Evolutionary conservation across 306 rosid genomes (phyloP), one percentile per base, ranked within the genome.

Genomic region (Arachis stenosperma): DNA sequence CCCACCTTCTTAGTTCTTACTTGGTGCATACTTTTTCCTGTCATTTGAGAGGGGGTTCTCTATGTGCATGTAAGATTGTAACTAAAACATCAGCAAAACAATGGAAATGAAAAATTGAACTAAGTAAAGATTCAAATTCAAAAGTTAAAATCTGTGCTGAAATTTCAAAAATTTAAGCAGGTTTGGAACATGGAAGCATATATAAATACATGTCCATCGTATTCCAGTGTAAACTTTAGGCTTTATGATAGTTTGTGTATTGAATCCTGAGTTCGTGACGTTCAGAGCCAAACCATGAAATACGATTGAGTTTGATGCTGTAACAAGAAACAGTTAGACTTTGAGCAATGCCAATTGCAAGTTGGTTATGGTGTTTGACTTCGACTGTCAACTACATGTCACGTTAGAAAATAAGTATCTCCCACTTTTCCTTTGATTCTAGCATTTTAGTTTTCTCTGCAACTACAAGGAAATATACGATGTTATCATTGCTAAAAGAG

Each of bases 51-150:
- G 52, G 84, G 73, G 62, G 71, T 43, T 74, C 46, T 83, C 60
- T 71, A 43, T 57, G 8, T 75, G 71, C 83, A 29, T 68, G 75
- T 51, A 69, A 73, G 50, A 65, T 75, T 67, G 74, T 83, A 75
- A 7, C 66, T 53, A 70, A 44, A 3, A 29, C 53, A 65, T 74
- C 60, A 37, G 72, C 54, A 71, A 53, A 67, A 55, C 70, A 10
- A 60, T 58, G 41, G 75, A 68, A 78, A 70, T 29, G 53, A 56
- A 50, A 65, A 40, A 71, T 54, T 67, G 81, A 72, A 83, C 81
- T 39, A 33, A n/a, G n/a, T 30, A 70, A 40, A 41, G 67, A n/a
- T 79, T 79, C 74, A 61, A 37, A 14, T 61, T n/a, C 41, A 17
- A 33, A 33, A 2, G 37, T 33, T 33, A 33, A 33, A 33, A 33